Conservation (phyloP, 352 stramenopile species). For the Globisporangium parvum region DNA sequence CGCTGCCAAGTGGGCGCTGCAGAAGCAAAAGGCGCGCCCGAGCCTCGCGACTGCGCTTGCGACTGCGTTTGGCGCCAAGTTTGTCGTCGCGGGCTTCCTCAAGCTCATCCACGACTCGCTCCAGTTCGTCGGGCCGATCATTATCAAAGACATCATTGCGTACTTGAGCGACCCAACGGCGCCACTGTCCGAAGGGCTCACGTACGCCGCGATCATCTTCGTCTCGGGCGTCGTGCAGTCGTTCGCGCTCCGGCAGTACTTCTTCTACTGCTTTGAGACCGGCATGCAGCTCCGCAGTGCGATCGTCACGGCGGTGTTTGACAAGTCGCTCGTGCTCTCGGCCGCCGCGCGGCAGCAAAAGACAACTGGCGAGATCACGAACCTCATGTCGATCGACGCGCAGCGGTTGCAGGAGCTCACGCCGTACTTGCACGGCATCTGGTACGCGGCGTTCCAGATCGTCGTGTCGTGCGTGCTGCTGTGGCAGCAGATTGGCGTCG, state of each 20-base stretch:
- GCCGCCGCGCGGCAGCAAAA: conserved; percentile 64
- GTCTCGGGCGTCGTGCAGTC: conserved; percentile 66
- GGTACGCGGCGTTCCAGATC: conserved; percentile 84
- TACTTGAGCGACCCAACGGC: conserved; percentile 64
- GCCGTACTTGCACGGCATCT: conserved; percentile 90
- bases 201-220: conserved; percentile 66
- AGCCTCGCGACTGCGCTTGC: conserved; percentile 50
- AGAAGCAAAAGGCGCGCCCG: conserved; percentile 27
- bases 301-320: conserved; percentile 68
- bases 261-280: conserved; percentile 82
- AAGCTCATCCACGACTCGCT: conserved; percentile 81
- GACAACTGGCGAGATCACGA: conserved; percentile 94
- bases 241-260: conserved; percentile 75
- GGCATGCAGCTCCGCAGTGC: conserved; percentile 72
- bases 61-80: conserved; percentile 47
- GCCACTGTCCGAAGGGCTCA: conserved; percentile 44
- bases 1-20: conserved; percentile 29
- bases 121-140: conserved; percentile 77
- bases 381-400: conserved; percentile 97
- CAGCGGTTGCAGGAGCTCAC: conserved; percentile 94
- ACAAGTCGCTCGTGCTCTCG: conserved; percentile 83
- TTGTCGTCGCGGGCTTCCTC: conserved; percentile 48
- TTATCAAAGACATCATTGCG: conserved; percentile 84
- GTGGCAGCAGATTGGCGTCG: conserved; percentile 73
- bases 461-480: conserved; percentile 63